These are phyloP conservation scores for Omphalotus guepiniiformis DNA, from an alignment of 768 basidiomycete genomes.

Conservation along the genomic window DNA sequence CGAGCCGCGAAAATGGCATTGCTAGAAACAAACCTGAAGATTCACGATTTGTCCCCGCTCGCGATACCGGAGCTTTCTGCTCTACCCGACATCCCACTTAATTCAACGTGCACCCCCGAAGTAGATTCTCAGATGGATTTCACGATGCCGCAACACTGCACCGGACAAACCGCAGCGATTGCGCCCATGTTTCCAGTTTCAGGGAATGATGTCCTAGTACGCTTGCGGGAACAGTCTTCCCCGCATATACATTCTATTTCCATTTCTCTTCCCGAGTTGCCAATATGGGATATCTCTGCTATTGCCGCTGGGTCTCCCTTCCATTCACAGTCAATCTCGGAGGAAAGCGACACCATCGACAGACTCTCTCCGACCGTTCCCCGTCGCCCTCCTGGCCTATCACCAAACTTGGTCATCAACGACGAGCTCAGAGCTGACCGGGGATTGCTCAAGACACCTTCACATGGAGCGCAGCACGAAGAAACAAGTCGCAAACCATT, in stretches of 20 bases:
- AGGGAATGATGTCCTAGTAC: too few species aligned
- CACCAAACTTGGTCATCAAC: not conserved
- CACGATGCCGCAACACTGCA: too few species aligned
- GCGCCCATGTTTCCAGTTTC: too few species aligned
- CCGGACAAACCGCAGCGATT: too few species aligned
- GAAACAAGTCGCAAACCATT: not conserved
- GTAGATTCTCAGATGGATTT: too few species aligned
- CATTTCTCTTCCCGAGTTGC: conserved; percentile 2
- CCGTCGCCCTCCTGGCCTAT: conserved; percentile 1
- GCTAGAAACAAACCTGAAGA: not conserved
- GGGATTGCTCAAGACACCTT: not conserved
- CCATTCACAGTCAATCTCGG: not conserved
- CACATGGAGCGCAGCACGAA: not conserved
- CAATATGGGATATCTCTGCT: not conserved
- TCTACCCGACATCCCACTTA: too few species aligned
- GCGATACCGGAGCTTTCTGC: too few species aligned
- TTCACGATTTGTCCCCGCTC: not conserved
- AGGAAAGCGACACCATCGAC: not conserved
- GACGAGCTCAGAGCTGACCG: not conserved
- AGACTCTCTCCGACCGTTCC: not conserved
- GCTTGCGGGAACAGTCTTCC: not conserved
- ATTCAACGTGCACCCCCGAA: too few species aligned
- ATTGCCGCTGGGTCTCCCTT: not conserved
- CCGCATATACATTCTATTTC: conserved; percentile 1
- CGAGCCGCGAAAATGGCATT: not conserved